These are phyloP conservation scores for Phyllosticta capitalensis DNA, from an alignment of 2,329 filamentous ascomycete genomes.

Conservation along the genomic window DNA sequence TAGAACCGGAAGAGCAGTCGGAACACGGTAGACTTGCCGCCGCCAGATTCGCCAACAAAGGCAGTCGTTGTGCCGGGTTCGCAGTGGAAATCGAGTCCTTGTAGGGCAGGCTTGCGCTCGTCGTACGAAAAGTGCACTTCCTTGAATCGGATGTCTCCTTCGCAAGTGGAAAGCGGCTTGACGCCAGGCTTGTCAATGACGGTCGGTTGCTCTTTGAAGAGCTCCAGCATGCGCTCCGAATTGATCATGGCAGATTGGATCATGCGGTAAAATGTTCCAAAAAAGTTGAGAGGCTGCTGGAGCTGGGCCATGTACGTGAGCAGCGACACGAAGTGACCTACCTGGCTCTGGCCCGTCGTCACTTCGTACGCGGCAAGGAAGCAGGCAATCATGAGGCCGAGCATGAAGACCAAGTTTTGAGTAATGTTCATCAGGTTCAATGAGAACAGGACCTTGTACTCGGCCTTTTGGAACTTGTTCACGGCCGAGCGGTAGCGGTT, in stretches of 20 bases:
- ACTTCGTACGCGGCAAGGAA: constrained; percentile 65
- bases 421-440: constrained; percentile 52
- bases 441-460: constrained; percentile 48
- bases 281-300: constrained; percentile 61
- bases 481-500: constrained; percentile 49
- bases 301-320: constrained; percentile 67
- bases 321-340: constrained; percentile 62
- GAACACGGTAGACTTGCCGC: constrained; percentile 95
- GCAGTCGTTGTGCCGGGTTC: constrained; percentile 86
- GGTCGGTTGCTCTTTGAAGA: constrained; percentile 93
- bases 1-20: constrained; percentile 95
- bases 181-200: constrained; percentile 70
- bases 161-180: constrained; percentile 53
- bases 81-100: constrained; percentile 77
- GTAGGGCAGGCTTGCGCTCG: constrained; percentile 70
- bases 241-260: constrained; percentile 98
- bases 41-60: constrained; percentile 91
- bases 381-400: constrained; percentile 56
- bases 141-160: constrained; percentile 76
- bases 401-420: constrained; percentile 54
- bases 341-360: constrained; percentile 47
- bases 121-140: constrained; percentile 90
- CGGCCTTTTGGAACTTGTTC: constrained; percentile 46
- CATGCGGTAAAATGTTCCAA: constrained; percentile 89
- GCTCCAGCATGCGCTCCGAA: constrained; percentile 83